Base-by-base conservation (phyloP, 2,329 filamentous ascomycete genomes). In the Sclerotinia minor region DNA sequence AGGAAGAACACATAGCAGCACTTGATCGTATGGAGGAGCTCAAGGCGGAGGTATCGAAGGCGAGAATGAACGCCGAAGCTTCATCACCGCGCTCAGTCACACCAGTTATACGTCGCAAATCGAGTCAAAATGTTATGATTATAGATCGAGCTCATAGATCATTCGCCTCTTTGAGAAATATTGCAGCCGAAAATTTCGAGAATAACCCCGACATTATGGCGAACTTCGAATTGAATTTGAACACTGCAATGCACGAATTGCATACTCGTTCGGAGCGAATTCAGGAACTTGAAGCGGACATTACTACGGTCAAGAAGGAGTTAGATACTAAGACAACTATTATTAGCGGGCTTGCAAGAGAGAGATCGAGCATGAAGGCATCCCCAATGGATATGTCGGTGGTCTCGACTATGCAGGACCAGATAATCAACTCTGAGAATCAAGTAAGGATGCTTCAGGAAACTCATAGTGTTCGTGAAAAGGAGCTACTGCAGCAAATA, bases 241-340 rank as follows among this genome's bases (percentile, higher is more conserved):
- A 95, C 75, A 86, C 92, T 2, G 92, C 94, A 68, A 94, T 97
- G 89, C 92, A 95, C 74, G 95, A 99, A 77, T 83, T 99, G 45
- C 91, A 97, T 72, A 84, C 84, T 13, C 88, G 94, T 53, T 94
- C 94, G 50, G 94, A 98, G 78, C 89, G 94, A 38, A 94, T 97
- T 65, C 92, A 96, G 76, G 89, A 94, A 74, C 83, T 99, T 19
- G 95, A 99, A 78, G 88, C 88, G 7, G 94, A 97, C 73, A 86
- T 97, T 67, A 83, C 88, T 35, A 89, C 87, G 5, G 87, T 93
- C 29, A 95, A 92, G 82, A 97, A 93, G 81, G 95, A 99, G 79
- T 96, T 98, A 90, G 95, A 99, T 77, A 89, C 87, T 71, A 99
- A 99, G 85, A 93, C 94, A 83, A 92, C 92, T 41, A 94, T 99